These are phyloP conservation scores for Solanum bulbocastanum DNA, from an alignment of 257 asterid species.

Conservation along the genomic window DNA sequence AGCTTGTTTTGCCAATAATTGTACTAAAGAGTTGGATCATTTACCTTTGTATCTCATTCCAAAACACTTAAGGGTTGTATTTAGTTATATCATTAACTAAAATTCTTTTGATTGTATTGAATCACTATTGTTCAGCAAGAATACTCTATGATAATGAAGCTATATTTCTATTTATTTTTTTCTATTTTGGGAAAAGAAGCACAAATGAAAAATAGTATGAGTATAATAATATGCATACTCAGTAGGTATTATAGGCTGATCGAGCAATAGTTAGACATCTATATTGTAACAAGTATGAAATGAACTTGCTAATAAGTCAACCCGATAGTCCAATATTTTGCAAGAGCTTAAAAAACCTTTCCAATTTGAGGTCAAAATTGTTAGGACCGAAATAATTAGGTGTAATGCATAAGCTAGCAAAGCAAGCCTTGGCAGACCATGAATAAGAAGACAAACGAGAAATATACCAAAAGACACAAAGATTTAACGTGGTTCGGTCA, in stretches of 20 bases:
- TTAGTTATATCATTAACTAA: not conserved
- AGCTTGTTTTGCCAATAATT: not conserved
- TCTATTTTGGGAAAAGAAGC: not conserved
- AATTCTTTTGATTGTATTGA: not conserved
- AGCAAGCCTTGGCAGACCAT: no score
- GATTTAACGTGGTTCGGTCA: no score
- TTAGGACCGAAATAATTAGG: no score
- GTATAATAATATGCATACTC: not conserved
- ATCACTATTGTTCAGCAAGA: not conserved
- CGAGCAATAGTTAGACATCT: not conserved
- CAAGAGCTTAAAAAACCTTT: no score
- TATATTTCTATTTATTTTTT: not conserved
- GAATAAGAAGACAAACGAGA: no score
- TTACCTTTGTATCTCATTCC: not conserved
- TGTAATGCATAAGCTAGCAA: no score
- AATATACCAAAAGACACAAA: no score
- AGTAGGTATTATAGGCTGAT: not conserved
- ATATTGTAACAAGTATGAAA: not conserved
- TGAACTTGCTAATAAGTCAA: not conserved
- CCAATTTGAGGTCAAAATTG: not conserved
- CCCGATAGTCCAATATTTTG: not conserved
- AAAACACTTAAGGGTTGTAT: not conserved
- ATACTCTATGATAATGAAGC: not conserved
- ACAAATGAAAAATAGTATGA: not conserved
- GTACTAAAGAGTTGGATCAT: not conserved